Percentiles rank a stretch among this genome's conserved stretches.
Evolutionary conservation across 345 rosid genomes (phyloP).

Genomic region (Populus simonii): DNA sequence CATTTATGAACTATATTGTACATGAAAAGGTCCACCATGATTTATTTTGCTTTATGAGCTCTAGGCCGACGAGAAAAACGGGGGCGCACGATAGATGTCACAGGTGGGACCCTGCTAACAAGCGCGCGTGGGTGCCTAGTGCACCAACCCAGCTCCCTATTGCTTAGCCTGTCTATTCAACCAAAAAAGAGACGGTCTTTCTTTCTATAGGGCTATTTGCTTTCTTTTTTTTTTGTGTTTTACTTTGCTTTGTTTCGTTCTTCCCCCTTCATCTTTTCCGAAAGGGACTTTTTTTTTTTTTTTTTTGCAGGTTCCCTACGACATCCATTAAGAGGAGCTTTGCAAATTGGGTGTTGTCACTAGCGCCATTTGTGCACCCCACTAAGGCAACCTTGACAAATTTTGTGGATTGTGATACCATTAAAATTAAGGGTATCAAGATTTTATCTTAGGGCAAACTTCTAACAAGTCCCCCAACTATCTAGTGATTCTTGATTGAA

Average conservation of each 20-base stretch:
- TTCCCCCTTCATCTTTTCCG: not conserved
- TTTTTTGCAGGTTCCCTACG: conserved; percentile 6
- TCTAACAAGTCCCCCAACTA: no score
- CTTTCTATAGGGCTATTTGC: not conserved
- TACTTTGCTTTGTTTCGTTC: not conserved
- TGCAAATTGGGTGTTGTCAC: conserved; percentile 23
- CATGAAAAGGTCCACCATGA: not conserved
- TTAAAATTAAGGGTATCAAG: not conserved
- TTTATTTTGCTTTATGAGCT: not conserved
- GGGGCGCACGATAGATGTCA: conserved; percentile 20
- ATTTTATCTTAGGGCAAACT: not conserved
- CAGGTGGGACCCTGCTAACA: conserved; percentile 23
- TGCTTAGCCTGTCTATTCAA: conserved; percentile 34
- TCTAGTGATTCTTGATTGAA: no score
- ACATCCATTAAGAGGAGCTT: conserved; percentile 10
- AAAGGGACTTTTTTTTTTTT: not conserved
- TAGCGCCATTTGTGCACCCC: conserved; percentile 36
- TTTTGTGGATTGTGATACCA: conserved; percentile 20
- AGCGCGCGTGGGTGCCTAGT: conserved; percentile 23
- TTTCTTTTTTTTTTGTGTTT: not conserved
- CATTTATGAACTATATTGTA: no score
- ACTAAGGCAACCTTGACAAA: conserved; percentile 30
- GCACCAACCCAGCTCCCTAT: conserved; percentile 26
- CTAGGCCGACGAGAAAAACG: not conserved
- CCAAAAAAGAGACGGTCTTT: not conserved